Percentiles rank a stretch among this genome's conserved stretches.
Conservation (phyloP, 805 yeast species). For the Martiniozyma abietophila region DNA sequence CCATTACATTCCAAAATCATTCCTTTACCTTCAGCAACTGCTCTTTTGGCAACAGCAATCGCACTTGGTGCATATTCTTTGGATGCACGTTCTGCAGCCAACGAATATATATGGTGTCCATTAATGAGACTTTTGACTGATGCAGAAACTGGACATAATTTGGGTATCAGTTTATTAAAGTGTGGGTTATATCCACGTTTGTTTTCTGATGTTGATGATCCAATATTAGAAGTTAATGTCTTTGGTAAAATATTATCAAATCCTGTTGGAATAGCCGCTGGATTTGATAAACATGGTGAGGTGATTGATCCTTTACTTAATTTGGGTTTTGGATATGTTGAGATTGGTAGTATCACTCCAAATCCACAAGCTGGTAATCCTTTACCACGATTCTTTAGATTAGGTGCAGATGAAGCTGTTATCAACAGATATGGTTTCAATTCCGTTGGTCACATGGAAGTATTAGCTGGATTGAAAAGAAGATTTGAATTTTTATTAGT, state of each 20-base stretch:
- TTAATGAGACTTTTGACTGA: constrained; percentile 55
- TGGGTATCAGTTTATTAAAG: constrained; percentile 65
- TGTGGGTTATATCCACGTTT: constrained; percentile 59
- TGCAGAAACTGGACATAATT: constrained; percentile 79
- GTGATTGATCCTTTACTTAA: constrained; percentile 74
- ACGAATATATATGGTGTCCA: constrained; percentile 78
- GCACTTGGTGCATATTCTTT: constrained; percentile 45
- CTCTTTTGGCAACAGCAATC: constrained; percentile 19
- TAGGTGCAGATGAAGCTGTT: constrained; percentile 79
- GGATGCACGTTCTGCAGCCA: constrained; percentile 76
- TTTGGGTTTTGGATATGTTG: constrained; percentile 82
- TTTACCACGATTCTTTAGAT: constrained; percentile 81
- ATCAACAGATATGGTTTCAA: constrained; percentile 94
- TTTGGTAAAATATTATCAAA: constrained; percentile 57
- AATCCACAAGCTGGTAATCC: constrained; percentile 93
- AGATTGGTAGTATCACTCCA: constrained; percentile 90
- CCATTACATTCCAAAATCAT: constrained; percentile 11
- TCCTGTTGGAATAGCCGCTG: constrained; percentile 94
- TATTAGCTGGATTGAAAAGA: constrained; percentile 53
- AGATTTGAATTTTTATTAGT: constrained; percentile 42
- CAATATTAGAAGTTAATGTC: constrained; percentile 46
- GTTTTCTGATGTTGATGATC: constrained; percentile 43
- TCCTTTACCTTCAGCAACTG: constrained; percentile 15
- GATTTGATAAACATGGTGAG: constrained; percentile 89
- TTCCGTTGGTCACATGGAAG: constrained; percentile 77